Percentiles rank a stretch among this genome's conserved stretches.
Evolutionary conservation across 164 flowering plant genomes (phyloP).

Genomic region (Nymphaea colorata): DNA sequence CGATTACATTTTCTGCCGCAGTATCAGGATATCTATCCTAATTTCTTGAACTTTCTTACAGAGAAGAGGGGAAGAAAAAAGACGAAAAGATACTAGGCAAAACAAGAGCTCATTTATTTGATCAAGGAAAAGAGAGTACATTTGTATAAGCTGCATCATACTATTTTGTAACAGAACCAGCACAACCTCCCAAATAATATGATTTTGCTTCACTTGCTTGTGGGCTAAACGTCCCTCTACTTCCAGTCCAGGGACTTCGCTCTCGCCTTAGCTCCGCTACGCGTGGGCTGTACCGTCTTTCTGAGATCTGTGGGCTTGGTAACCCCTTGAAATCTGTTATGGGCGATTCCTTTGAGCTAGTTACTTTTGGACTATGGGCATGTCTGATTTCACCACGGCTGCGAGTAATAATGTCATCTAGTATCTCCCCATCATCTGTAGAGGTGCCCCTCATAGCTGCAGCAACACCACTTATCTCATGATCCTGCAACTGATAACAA

Average conservation of each 20-base stretch:
- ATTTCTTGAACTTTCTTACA: background rate
- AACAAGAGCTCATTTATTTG: too few species aligned
- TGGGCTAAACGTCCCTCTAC: conserved; percentile 37
- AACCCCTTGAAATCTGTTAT: conserved; percentile 29
- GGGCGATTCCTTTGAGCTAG: conserved; percentile 78
- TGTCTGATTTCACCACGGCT: conserved; percentile 86
- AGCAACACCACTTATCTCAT: conserved; percentile 13
- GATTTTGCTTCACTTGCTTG: conserved; percentile 34
- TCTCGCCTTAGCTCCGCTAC: conserved; percentile 41
- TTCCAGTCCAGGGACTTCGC: conserved; percentile 34
- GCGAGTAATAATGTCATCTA: conserved; percentile 79
- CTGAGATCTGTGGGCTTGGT: conserved; percentile 46
- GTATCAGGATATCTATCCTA: background rate
- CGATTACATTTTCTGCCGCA: background rate
- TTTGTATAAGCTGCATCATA: too few species aligned
- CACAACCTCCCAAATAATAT: conserved; percentile 35
- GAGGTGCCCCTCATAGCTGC: conserved; percentile 27
- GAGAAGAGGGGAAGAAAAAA: background rate
- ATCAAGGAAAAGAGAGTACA: too few species aligned
- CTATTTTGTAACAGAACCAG: conserved; percentile 2
- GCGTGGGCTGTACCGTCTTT: conserved; percentile 55
- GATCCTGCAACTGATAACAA: conserved; percentile 27
- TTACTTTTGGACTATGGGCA: conserved; percentile 60
- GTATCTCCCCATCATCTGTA: conserved; percentile 61
- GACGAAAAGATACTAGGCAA: too few species aligned